Percentiles rank a stretch among this genome's conserved stretches.
These are phyloP conservation scores for Schoenoplectus tabernaemontani DNA, from an alignment of 202 grass and related monocot species.

Conservation along the genomic window DNA sequence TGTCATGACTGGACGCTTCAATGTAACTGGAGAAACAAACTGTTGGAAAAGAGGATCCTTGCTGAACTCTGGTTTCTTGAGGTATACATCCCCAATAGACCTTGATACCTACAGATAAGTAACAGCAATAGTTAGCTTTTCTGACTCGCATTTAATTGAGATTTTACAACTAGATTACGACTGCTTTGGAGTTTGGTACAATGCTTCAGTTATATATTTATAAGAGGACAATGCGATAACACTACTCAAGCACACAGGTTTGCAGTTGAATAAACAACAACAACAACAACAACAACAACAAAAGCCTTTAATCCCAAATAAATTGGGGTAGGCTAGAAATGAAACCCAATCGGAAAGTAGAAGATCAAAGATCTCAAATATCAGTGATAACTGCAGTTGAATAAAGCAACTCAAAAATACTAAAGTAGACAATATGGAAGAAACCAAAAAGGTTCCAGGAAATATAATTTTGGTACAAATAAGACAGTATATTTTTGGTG, in stretches of 20 bases:
- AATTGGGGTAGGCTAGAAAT: no score
- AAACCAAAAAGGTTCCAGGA: not conserved
- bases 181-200: not conserved
- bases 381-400: no score
- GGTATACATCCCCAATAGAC: slow-evolving; percentile 94
- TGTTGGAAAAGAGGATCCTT: slow-evolving; percentile 59
- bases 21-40: slow-evolving; percentile 40
- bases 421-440: not conserved
- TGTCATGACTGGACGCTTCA: slow-evolving; percentile 74
- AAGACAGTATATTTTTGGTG: no score
- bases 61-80: slow-evolving; percentile 81
- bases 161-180: not conserved
- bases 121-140: not conserved
- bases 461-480: not conserved
- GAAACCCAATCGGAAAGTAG: no score
- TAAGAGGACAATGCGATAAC: not conserved
- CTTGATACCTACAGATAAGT: slow-evolving; percentile 55
- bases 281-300: no score
- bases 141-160: not conserved
- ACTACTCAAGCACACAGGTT: not conserved
- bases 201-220: not conserved
- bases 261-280: no score
- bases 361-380: no score
- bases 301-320: no score
- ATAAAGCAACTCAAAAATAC: no score